Base-by-base conservation (phyloP, 371 early-diverging fungal genomes). In the Rhizopus delemar region DNA sequence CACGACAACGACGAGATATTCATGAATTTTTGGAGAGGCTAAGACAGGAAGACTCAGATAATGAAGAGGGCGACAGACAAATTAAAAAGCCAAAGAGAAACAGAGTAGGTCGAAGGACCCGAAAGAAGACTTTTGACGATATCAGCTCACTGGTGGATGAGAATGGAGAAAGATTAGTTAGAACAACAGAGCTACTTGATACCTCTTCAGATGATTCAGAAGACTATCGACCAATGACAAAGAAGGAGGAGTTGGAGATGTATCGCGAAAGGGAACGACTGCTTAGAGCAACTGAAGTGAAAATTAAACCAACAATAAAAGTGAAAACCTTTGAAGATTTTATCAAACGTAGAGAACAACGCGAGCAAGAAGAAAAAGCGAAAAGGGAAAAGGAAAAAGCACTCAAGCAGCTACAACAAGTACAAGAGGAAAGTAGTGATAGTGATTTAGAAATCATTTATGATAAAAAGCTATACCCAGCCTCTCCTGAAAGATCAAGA, bases 221-320 rank as follows among this genome's bases (percentile, higher is more conserved):
- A 9, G 52, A 57, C 8, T 48, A 60, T 13, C 11, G 38, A 11
- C 32, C 15, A 5, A 35, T 61, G 5, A 54, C 61, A 1, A 64
- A 68, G 13, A 60, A 49, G 15, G 48, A 57, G 28, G 43, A 53
- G 15, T 15, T 64, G 35, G 65, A 64, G 43, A 64, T 68, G 69
- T 46, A 60, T 16, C 50, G 56, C 5, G 61, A 68, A 53, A 15
- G 43, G 1, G 69, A 68, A 31, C 50, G 69, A 36, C 31, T 41
- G 5, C 45, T 60, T 5, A 48, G 69, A 57, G 33, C 58, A 12
- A 48, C 41, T 4, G 35, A 68, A 16, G 32, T 57, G 8, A 38
- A 16, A 0, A 31, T 68, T 5, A 59, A 63, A 6, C 64, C 64
- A 5, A 60, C 35, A 1, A 57, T 53, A 9, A 41, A 63, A 12